These are phyloP conservation scores for Teunomyces kruisii DNA, from an alignment of 805 yeast genomes.

Conservation along the genomic window DNA sequence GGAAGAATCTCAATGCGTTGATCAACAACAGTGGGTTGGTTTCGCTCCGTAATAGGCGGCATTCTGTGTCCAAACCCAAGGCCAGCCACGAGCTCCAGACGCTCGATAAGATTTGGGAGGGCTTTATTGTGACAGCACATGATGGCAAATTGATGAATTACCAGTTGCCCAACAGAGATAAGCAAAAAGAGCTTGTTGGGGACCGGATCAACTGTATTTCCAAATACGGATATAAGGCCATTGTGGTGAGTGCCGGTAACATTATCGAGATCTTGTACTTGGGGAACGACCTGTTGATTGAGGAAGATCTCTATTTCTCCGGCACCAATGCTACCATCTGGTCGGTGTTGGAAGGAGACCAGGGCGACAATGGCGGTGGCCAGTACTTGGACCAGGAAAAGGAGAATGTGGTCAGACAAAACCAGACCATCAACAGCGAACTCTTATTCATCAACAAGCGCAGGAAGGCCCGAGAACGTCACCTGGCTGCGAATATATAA, in stretches of 20 bases:
- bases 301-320: constrained; percentile 51
- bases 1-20: constrained; percentile 4
- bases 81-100: constrained; percentile 3
- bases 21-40: constrained; percentile 14
- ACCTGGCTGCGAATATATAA: neutral
- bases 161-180: constrained; percentile 53
- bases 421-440: constrained; percentile 38
- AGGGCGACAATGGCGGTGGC: neutral
- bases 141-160: constrained; percentile 61
- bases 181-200: constrained; percentile 42
- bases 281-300: constrained; percentile 72
- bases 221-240: constrained; percentile 75
- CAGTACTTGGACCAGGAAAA: constrained; percentile 8
- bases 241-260: constrained; percentile 74
- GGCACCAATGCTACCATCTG: constrained; percentile 33
- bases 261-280: constrained; percentile 68
- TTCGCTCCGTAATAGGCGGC: constrained; percentile 20
- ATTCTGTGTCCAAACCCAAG: neutral
- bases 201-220: constrained; percentile 60
- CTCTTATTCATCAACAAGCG: constrained; percentile 54
- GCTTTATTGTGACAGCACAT: constrained; percentile 69
- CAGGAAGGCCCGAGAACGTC: neutral
- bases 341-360: constrained; percentile 14
- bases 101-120: constrained; percentile 58
- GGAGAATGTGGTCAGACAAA: constrained; percentile 6